Evolutionary conservation across 2,329 filamentous ascomycete genomes (phyloP).

Genomic region (Zarea fungicola): DNA sequence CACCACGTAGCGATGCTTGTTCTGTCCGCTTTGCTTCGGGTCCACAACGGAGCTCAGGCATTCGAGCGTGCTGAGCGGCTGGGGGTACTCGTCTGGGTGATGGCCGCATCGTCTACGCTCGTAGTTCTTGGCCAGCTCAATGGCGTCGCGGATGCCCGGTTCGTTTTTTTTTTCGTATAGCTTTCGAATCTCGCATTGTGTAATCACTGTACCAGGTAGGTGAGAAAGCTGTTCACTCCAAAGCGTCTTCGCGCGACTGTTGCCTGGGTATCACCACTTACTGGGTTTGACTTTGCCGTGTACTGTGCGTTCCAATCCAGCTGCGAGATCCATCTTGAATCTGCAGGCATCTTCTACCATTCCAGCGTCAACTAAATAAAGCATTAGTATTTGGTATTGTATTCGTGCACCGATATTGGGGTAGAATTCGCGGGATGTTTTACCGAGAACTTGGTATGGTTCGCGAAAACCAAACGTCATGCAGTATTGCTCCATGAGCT

Average conservation of each 20-base stretch:
- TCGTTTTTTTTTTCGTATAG: slow-evolving; percentile 61
- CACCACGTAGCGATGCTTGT: slow-evolving; percentile 75
- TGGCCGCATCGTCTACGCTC: slow-evolving; percentile 77
- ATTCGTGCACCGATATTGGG: no score
- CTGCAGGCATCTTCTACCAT: slow-evolving; percentile 75
- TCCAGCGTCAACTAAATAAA: slow-evolving; percentile 65
- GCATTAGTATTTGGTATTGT: no score
- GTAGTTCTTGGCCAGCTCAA: slow-evolving; percentile 67
- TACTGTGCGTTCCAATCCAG: slow-evolving; percentile 72
- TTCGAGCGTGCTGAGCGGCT: slow-evolving; percentile 63
- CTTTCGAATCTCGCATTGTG: slow-evolving; percentile 74
- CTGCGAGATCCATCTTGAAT: slow-evolving; percentile 85
- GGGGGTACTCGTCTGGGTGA: slow-evolving; percentile 63
- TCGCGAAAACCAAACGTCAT: slow-evolving; percentile 86
- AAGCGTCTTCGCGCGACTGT: no score
- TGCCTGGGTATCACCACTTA: no score
- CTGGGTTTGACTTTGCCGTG: slow-evolving; percentile 81
- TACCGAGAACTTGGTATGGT: slow-evolving; percentile 84
- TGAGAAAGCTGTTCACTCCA: slow-evolving; percentile 12
- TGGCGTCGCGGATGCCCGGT: slow-evolving; percentile 52
- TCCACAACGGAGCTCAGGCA: slow-evolving; percentile 74
- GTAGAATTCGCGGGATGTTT: slow-evolving; percentile 18
- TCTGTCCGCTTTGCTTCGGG: slow-evolving; percentile 63
- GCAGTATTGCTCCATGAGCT: slow-evolving; percentile 90
- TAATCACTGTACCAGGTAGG: slow-evolving; percentile 55